These are phyloP conservation scores for Styphnolobium japonicum DNA, from an alignment of 306 rosid species.

Conservation along the genomic window DNA sequence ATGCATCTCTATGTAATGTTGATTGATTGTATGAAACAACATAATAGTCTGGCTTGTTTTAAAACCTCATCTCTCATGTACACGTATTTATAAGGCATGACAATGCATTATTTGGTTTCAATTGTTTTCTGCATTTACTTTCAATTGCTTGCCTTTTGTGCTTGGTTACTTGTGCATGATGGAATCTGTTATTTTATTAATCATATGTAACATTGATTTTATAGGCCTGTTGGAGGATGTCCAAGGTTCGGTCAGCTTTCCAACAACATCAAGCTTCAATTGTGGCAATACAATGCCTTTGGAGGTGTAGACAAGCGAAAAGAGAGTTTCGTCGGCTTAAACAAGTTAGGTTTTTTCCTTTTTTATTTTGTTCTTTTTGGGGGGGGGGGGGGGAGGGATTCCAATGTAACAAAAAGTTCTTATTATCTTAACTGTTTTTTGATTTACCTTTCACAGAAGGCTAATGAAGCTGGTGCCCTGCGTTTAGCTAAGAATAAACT, in stretches of 20 bases:
- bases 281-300: conserved; percentile 78
- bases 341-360: conserved; percentile 42
- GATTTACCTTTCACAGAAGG: conserved; percentile 62
- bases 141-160: conserved; percentile 1
- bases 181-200: conserved; percentile 9
- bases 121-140: conserved; percentile 1
- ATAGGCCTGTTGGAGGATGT: conserved; percentile 89
- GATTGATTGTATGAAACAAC: conserved; percentile 8
- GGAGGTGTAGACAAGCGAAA: conserved; percentile 88
- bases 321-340: conserved; percentile 74
- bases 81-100: neutral
- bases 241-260: conserved; percentile 66
- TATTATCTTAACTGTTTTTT: neutral
- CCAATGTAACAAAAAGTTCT: conserved; percentile 1
- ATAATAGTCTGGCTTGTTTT: neutral
- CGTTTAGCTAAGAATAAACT: conserved; percentile 93
- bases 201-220: conserved; percentile 23
- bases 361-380: too few species aligned
- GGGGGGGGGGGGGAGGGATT: neutral
- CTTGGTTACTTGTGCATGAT: conserved; percentile 14
- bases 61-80: neutral
- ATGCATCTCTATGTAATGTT: neutral
- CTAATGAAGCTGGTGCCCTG: conserved; percentile 96
- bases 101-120: neutral
- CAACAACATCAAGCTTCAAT: conserved; percentile 53